These are phyloP conservation scores for Phytophthora macrochlamydospora DNA, from an alignment of 352 stramenopile genomes.

Conservation along the genomic window DNA sequence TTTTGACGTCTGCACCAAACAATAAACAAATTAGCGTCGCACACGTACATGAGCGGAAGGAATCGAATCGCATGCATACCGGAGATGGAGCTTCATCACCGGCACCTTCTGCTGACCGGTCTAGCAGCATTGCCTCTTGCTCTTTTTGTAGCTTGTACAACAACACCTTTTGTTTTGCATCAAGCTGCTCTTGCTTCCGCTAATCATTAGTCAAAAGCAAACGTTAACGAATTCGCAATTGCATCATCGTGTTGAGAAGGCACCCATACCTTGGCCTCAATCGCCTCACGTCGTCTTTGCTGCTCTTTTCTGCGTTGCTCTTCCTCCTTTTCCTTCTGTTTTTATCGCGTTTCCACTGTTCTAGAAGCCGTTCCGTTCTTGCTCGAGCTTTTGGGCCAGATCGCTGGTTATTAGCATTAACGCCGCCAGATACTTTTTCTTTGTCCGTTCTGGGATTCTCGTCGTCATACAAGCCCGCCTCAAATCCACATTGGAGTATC, in stretches of 20 bases:
- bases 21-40: slow-evolving; percentile 3
- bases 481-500: slow-evolving; percentile 49
- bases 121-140: slow-evolving; percentile 47
- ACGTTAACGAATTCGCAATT: background rate
- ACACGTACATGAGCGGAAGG: no score
- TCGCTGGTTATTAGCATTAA: background rate
- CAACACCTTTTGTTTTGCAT: slow-evolving; percentile 79
- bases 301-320: slow-evolving; percentile 34
- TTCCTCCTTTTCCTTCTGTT: slow-evolving; percentile 34
- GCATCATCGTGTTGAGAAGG: no score
- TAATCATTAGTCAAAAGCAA: slow-evolving; percentile 16
- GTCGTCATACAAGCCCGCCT: slow-evolving; percentile 12
- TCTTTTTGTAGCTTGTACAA: slow-evolving; percentile 83
- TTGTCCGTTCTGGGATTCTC: background rate
- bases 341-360: slow-evolving; percentile 57
- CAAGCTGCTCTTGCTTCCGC: slow-evolving; percentile 60
- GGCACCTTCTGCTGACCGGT: slow-evolving; percentile 12
- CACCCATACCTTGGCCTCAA: slow-evolving; percentile 51
- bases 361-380: slow-evolving; percentile 33
- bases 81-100: slow-evolving; percentile 25
- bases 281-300: slow-evolving; percentile 39
- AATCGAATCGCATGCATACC: slow-evolving; percentile 18
- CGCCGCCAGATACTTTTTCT: background rate
- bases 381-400: slow-evolving; percentile 27
- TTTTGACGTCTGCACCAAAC: slow-evolving; percentile 35